phyloP scores from a whole-genome alignment of 2,329 filamentous ascomycete species.

The Aspergillus calidoustus region DNA sequence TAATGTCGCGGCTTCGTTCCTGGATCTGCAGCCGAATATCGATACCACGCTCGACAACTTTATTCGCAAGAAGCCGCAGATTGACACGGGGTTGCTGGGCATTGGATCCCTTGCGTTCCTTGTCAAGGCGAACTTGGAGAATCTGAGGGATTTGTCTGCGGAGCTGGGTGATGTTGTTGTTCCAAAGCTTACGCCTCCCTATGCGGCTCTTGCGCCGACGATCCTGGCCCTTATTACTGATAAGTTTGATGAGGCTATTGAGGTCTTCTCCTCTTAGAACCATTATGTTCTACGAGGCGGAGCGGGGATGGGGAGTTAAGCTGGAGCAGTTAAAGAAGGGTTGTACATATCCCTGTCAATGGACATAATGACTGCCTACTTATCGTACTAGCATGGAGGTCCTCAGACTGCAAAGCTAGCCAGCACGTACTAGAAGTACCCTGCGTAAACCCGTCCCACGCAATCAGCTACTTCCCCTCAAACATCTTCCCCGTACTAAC shows the following conservation, averaged over 20 bases:
- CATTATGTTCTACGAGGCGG: neutral
- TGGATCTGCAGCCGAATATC: slow-evolving; percentile 26
- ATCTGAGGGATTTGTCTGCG: slow-evolving; percentile 20
- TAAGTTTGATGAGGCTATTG: slow-evolving; percentile 24
- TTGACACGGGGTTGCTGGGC: slow-evolving; percentile 24
- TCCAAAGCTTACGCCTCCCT: slow-evolving; percentile 21
- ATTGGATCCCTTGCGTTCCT: slow-evolving; percentile 23
- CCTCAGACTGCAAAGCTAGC: too few species aligned
- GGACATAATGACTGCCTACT: neutral
- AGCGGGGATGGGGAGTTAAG: neutral
- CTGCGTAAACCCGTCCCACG: neutral
- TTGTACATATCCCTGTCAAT: neutral
- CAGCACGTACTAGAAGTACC: too few species aligned
- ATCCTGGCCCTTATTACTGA: slow-evolving; percentile 22
- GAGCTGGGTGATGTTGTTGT: slow-evolving; percentile 21
- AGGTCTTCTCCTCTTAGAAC: slow-evolving; percentile 10
- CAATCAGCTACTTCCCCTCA: neutral
- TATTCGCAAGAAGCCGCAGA: slow-evolving; percentile 23
- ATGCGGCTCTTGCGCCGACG: slow-evolving; percentile 22
- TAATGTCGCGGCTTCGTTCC: slow-evolving; percentile 19
- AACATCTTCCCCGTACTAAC: neutral
- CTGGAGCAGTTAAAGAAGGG: neutral
- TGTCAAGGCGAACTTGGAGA: slow-evolving; percentile 23
- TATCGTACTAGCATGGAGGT: neutral
- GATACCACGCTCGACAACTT: slow-evolving; percentile 24